Base-by-base conservation (phyloP, 306 rosid species). In the Delonix regia region DNA sequence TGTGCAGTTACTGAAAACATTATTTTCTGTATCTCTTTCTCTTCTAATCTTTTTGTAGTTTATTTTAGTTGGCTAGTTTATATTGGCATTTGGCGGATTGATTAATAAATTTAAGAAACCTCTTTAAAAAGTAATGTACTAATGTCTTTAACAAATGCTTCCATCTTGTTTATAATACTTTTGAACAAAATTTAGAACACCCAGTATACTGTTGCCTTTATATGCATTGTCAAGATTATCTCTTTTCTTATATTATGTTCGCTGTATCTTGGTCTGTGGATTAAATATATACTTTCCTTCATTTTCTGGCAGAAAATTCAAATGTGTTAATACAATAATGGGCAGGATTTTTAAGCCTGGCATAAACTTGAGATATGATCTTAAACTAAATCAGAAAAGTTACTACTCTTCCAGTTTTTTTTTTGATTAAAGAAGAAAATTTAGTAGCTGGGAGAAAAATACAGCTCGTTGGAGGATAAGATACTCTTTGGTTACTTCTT, bases 81-180 rank as follows among this genome's bases (percentile, higher is more conserved):
- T 30, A 38, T 62, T 62, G 44, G 24, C 19, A 33, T 19, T 62
- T 62, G 44, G 24, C 19, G 18, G 44, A 62, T 33, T 62, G 5
- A 16, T 33, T 15, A 6, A 6, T 0, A 51, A 39, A 45, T 65
- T 36, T 65, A 51, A 24, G 47, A 45, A 24, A 44, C 6, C 39
- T 41, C 19, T 41, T 67, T 28, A 34, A 41, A 42, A 14, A 21
- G 36, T 67, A 12, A 49, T 48, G 34, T 42, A 21, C 21, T 67
- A 12, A 49, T 48, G 34, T 42, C 14, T 12, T 30, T 13, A 47
- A 57, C 51, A 48, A 47, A 21, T 18, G 22, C 16, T 51, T 10
- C 27, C 65, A 51, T 65, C 66, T 65, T 68, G 36, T 68, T 76
- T 44, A 56, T 48, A 18, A 9, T 47, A 15, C 74, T 64, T 19